These are phyloP conservation scores for Eragrostis curvula DNA, from an alignment of 176 grass and related monocot species.

Conservation along the genomic window DNA sequence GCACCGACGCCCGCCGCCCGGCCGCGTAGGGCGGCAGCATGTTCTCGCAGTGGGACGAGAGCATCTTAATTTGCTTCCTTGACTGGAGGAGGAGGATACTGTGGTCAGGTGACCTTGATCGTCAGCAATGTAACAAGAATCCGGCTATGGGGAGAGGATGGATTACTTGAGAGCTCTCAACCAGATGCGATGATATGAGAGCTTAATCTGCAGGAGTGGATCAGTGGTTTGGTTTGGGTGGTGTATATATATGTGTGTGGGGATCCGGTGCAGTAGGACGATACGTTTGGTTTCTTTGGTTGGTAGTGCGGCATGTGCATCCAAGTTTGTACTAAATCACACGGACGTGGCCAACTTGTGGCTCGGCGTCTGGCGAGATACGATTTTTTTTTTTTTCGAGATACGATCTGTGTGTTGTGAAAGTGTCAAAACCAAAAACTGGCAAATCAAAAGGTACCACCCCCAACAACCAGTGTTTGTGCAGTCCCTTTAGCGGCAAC, in stretches of 20 bases:
- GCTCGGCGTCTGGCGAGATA: background rate
- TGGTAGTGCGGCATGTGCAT: constrained; percentile 48
- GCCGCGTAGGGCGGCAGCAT: constrained; percentile 51
- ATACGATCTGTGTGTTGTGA: background rate
- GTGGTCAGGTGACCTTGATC: background rate
- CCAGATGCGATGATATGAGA: background rate
- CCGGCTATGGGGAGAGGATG: background rate
- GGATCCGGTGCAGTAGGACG: background rate
- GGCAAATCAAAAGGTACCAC: constrained; percentile 25
- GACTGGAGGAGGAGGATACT: background rate
- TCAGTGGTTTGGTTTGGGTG: background rate
- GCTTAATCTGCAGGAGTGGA: constrained; percentile 34
- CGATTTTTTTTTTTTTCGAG: no score
- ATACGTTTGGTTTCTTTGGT: constrained; percentile 17
- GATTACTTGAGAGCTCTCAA: constrained; percentile 1
- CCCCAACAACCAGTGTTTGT: constrained; percentile 45
- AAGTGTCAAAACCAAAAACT: background rate
- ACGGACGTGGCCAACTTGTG: constrained; percentile 11
- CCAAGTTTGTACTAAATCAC: background rate
- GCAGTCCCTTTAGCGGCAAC: constrained; percentile 37
- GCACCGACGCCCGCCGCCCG: constrained; percentile 22
- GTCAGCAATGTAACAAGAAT: background rate
- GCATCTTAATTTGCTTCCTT: constrained; percentile 34
- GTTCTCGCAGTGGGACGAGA: constrained; percentile 51
- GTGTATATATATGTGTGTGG: constrained; percentile 41